Evolutionary conservation across 805 yeast species (phyloP), one percentile per base, ranked within the genome.

Genomic region (Saturnispora dispora): DNA sequence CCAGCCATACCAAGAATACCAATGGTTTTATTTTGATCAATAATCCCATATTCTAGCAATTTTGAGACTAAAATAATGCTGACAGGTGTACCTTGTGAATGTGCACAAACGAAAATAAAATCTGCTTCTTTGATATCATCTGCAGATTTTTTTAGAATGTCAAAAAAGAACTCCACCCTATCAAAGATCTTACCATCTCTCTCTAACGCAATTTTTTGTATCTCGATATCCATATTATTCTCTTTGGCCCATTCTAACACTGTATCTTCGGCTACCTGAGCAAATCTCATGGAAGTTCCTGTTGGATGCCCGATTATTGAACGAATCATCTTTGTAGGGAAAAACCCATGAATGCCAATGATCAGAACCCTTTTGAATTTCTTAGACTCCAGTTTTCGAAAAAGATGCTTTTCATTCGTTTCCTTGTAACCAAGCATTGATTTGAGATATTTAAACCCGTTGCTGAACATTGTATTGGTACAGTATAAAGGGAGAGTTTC

Each of bases 61-160:
- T 76, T 75, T 0, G 96, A 84, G n/a, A 89, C 68, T 28, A 91
- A 65, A 32, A 88, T 82, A 1, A 88, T 81, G 0, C 96, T 79
- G 0, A 93, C 98, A 0, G 96, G 97, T 45, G 91, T 83, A 0
- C 99, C 99, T 66, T 91, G 99, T 0, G 97, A 90, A 67, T 91
- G 99, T 0, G 95, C 83, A 1, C 96, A 96, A 55, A 91, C 78
- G 62, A 84, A 88, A n/a, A 91, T 79, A 55, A 85, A 84, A 65
- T 91, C 98, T 0, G 96, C 91, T 37, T 61, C 57, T 9, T 55
- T 46, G 4, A 68, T 58, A 45, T 67, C 71, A 36, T 71, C 67
- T 20, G 65, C 60, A 88, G 91, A 86, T 62, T 81, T 82, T 57
- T 74, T 71, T 65, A 91, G 71, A 43, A 88, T 77, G 32, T 81